Evolutionary conservation across 257 asterid species (phyloP), one percentile per base, ranked within the genome.

Genomic region (Rhazya stricta): DNA sequence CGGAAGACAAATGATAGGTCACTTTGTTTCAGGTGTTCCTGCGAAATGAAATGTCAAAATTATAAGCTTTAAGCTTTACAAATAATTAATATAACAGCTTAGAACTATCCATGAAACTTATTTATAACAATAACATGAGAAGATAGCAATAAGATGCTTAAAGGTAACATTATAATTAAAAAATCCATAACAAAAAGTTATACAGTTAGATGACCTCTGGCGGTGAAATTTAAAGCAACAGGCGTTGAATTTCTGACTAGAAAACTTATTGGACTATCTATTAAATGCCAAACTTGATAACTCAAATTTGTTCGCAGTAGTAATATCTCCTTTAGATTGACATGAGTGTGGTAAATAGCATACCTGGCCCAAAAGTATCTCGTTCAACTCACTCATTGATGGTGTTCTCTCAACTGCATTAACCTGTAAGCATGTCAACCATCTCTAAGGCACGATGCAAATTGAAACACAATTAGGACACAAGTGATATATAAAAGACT

Each of bases 21-120:
- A 86, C 93, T 91, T 85, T 95, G 98, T 79, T 92, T 92, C 81
- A 95, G 91, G 83, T 95, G 99, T 78, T 92, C 99, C 98, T 95
- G 96, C 69, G 74, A 76, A 86, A 36, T 66, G 71, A 66, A 36
- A 21, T 37, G 30, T 43, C 7, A 37, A 25, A 66, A 21, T 37
- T 66, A 66, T 66, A 66, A 66, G 19, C n/a, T 36, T 1, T 37
- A 37, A 19, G 48, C 71, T 21, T 9, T 23, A 21, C 19, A 19
- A 63, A 63, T 37, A 36, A 39, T 2, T 34, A 36, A 63, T 21
- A 9, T 10, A 66, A 66, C 27, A 37, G 30, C 30, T 36, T 9
- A 21, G 46, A 66, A 37, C 19, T 65, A 65, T 19, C 70, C 48
- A 66, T 9, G 71, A 66, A 43, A 66, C 50, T 19, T 23, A 7